Evolutionary conservation across 2,329 filamentous ascomycete species (phyloP).

Genomic region (Fusarium sp.): DNA sequence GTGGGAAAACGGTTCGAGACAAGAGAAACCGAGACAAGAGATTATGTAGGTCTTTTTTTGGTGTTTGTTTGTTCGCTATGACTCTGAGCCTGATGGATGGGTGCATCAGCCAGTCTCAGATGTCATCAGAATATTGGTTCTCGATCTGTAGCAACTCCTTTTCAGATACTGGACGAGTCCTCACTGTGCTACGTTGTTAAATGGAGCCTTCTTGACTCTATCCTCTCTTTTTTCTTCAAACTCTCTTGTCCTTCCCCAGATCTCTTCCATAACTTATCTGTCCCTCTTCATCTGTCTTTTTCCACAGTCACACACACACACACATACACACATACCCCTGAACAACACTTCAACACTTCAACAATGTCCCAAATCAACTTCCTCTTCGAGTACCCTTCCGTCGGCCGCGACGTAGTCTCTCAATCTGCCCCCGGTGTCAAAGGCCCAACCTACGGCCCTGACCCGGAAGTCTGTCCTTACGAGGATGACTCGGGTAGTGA

Average conservation of each 20-base stretch:
- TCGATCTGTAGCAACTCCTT: background rate
- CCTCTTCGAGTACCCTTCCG: constrained; percentile 13
- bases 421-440: background rate
- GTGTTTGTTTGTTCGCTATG: background rate
- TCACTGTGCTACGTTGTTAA: background rate
- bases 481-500: background rate
- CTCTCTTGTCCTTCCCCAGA: background rate
- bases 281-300: background rate
- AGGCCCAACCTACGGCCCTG: background rate
- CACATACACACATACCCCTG: background rate
- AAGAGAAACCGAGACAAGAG: background rate
- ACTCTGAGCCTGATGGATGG: background rate
- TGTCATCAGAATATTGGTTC: background rate
- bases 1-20: constrained; percentile 3
- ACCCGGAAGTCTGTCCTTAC: background rate
- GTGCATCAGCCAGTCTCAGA: background rate
- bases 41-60: background rate
- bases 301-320: background rate
- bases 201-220: background rate
- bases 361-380: background rate
- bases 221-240: background rate
- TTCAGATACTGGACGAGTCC: background rate
- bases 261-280: background rate
- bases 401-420: constrained; percentile 5
- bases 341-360: background rate